Evolutionary conservation across 2,329 filamentous ascomycete species (phyloP).

Genomic region (Penicillium vulpinum): DNA sequence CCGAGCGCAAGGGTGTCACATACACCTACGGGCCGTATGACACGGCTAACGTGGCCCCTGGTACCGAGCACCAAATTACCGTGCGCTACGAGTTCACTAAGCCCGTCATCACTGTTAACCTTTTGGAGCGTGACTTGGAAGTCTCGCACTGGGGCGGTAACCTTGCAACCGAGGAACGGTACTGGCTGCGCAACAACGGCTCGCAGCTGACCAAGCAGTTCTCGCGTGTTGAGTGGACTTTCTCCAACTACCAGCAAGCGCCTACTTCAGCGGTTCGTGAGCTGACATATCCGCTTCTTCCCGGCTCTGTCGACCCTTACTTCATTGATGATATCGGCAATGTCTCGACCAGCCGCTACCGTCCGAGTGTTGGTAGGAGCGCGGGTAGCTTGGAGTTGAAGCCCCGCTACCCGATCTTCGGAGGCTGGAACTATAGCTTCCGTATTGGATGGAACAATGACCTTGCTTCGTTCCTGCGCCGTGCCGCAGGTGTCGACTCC

Average conservation of each 20-base stretch:
- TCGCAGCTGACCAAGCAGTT: conserved; percentile 74
- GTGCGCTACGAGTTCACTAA: conserved; percentile 96
- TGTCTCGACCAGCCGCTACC: conserved; percentile 88
- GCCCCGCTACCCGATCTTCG: conserved; percentile 94
- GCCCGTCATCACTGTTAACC: conserved; percentile 75
- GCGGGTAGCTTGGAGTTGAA: conserved; percentile 79
- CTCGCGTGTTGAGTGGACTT: conserved; percentile 73
- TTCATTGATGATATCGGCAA: conserved; percentile 97
- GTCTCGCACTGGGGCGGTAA: conserved; percentile 99
- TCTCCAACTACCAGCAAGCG: conserved; percentile 73
- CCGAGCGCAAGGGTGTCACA: conserved; percentile 79
- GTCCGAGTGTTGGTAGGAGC: conserved; percentile 46
- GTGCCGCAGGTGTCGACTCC: conserved; percentile 51
- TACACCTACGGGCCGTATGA: conserved; percentile 89
- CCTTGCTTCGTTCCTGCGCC: conserved; percentile 72
- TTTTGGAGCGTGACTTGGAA: conserved; percentile 86
- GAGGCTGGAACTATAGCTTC: conserved; percentile 98
- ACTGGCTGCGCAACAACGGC: conserved; percentile 82
- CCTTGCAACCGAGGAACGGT: conserved; percentile 89
- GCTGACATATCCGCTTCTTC: conserved; percentile 73
- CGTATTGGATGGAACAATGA: conserved; percentile 94
- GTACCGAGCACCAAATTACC: conserved; percentile 68
- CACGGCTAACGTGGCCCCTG: conserved; percentile 68
- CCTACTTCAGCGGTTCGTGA: conserved; percentile 76
- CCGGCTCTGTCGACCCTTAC: conserved; percentile 83